Conservation (phyloP, 305 asterid species). For the Rubia tinctorum region DNA sequence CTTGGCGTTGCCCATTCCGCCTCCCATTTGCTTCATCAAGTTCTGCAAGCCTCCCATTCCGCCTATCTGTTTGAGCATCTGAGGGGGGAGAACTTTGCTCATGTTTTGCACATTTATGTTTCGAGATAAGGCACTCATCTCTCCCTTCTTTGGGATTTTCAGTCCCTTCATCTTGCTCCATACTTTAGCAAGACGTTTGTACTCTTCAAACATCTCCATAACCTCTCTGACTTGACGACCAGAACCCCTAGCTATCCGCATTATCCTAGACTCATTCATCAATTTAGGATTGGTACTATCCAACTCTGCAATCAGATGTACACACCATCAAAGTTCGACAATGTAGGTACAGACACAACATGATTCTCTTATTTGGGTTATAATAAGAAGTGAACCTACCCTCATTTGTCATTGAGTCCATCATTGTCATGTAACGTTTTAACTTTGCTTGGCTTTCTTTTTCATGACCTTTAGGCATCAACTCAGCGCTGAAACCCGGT, state of each 20-base stretch:
- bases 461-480: slow-evolving; percentile 95
- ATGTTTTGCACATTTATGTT: slow-evolving; percentile 94
- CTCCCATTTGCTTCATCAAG: slow-evolving; percentile 83
- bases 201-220: slow-evolving; percentile 94
- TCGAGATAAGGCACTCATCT: slow-evolving; percentile 83
- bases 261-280: slow-evolving; percentile 77
- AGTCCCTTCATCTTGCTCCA: slow-evolving; percentile 99
- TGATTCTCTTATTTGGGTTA: not conserved
- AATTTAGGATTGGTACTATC: slow-evolving; percentile 89
- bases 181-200: slow-evolving; percentile 63
- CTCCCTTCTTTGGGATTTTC: slow-evolving; percentile 96
- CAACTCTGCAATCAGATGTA: slow-evolving; percentile 54
- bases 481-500: slow-evolving; percentile 89
- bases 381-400: slow-evolving; percentile 38
- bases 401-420: slow-evolving; percentile 98
- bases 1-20: slow-evolving; percentile 55
- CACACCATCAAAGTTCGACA: not conserved
- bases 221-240: slow-evolving; percentile 80
- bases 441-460: slow-evolving; percentile 93
- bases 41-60: slow-evolving; percentile 95
- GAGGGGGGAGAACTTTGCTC: slow-evolving; percentile 95
- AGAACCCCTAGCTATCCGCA: slow-evolving; percentile 86
- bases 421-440: slow-evolving; percentile 96
- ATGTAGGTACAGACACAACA: not conserved
- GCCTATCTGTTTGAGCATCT: slow-evolving; percentile 96